Conservation (phyloP, 2,329 filamentous ascomycete genomes). For the Stylonectria norvegica region DNA sequence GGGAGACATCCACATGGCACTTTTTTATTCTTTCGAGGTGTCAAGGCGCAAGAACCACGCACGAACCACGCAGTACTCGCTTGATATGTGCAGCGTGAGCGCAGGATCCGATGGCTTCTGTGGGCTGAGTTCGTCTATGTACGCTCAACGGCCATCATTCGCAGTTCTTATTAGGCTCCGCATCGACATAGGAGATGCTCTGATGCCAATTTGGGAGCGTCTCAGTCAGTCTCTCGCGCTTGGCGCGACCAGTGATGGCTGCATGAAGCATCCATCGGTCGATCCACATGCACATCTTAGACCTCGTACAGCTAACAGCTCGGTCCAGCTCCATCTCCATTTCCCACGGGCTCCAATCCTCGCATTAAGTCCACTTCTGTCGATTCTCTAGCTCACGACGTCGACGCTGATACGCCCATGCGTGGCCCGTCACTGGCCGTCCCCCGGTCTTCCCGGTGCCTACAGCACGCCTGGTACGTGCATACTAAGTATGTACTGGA, state of each 20-base stretch:
- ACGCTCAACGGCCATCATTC: too few relatives aligned
- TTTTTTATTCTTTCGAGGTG: slow-evolving; percentile 1
- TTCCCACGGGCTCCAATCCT: slow-evolving; percentile 8
- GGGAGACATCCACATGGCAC: slow-evolving; percentile 4
- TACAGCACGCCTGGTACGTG: not conserved
- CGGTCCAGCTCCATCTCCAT: slow-evolving; percentile 9
- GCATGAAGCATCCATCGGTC: too few relatives aligned
- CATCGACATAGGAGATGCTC: not conserved
- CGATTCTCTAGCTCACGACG: slow-evolving; percentile 17
- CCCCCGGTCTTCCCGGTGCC: slow-evolving; percentile 13
- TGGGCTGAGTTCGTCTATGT: too few relatives aligned
- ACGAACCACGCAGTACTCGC: too few relatives aligned
- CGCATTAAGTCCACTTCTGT: slow-evolving; percentile 22
- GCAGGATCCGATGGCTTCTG: too few relatives aligned
- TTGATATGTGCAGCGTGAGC: too few relatives aligned
- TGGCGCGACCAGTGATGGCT: too few relatives aligned
- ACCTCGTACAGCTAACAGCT: slow-evolving; percentile 10
- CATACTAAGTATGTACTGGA: not conserved
- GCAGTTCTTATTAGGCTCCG: too few relatives aligned
- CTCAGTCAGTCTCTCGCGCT: slow-evolving; percentile 2
- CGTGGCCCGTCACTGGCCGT: slow-evolving; percentile 22
- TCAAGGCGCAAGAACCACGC: too few relatives aligned
- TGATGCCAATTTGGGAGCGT: not conserved
- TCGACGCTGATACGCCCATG: slow-evolving; percentile 14
- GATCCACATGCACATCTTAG: slow-evolving; percentile 14